These are phyloP conservation scores for Penicillium diatomitis DNA, from an alignment of 495 filamentous ascomycete genomes.

Conservation along the genomic window DNA sequence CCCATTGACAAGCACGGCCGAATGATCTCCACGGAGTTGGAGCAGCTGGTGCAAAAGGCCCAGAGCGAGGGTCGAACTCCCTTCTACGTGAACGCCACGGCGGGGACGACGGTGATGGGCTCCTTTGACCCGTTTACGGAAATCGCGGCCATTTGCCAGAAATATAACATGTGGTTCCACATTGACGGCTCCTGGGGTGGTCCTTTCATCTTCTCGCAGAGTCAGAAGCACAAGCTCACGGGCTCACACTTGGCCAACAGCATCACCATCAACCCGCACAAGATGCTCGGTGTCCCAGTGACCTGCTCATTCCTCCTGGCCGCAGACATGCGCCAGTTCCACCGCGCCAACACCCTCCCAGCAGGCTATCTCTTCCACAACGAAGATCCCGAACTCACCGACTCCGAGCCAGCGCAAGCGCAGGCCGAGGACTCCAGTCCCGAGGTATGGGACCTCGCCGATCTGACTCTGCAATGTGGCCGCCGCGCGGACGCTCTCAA, in stretches of 20 bases:
- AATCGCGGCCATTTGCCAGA: constrained; percentile 62
- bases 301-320: constrained; percentile 88
- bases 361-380: constrained; percentile 84
- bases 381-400: constrained; percentile 17
- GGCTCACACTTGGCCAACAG: constrained; percentile 69
- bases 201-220: constrained; percentile 64
- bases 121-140: constrained; percentile 75
- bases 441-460: constrained; percentile 84
- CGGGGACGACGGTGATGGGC: constrained; percentile 87
- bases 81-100: constrained; percentile 92
- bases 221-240: constrained; percentile 52
- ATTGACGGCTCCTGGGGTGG: constrained; percentile 90
- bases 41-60: constrained; percentile 48
- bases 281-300: constrained; percentile 87
- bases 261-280: constrained; percentile 85
- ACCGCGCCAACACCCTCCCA: constrained; percentile 72
- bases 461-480: constrained; percentile 88
- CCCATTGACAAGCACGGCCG: constrained; percentile 61
- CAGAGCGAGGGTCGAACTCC: constrained; percentile 61
- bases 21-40: constrained; percentile 60
- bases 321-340: constrained; percentile 63
- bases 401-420: constrained; percentile 6
- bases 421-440: constrained; percentile 1
- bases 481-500: constrained; percentile 80
- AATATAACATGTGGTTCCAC: constrained; percentile 77